Evolutionary conservation across 2,329 filamentous ascomycete genomes (phyloP).

Genomic region (Ophiocordyceps camponoti-leonardi): DNA sequence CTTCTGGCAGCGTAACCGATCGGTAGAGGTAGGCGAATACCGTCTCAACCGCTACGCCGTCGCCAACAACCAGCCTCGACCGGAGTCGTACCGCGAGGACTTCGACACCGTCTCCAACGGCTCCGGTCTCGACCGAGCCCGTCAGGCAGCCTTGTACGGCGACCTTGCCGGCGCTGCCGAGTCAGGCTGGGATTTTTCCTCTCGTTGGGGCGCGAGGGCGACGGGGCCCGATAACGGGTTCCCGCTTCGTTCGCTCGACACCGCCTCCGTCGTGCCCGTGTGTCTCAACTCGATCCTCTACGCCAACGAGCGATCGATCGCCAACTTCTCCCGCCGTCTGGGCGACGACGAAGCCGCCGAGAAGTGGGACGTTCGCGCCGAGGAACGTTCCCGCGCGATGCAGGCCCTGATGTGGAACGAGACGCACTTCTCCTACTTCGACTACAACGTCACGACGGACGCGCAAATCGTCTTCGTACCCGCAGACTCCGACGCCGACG

Average conservation of each 20-base stretch:
- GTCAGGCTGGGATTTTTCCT: constrained; percentile 46
- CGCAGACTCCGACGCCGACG: constrained; percentile 22
- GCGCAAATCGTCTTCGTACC: constrained; percentile 37
- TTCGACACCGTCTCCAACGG: constrained; percentile 46
- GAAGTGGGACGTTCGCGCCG: constrained; percentile 31
- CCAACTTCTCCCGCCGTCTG: constrained; percentile 28
- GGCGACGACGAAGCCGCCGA: constrained; percentile 32
- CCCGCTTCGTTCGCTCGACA: constrained; percentile 46
- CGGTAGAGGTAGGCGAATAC: constrained; percentile 36
- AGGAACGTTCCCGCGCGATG: constrained; percentile 42
- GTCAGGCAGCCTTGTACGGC: constrained; percentile 36
- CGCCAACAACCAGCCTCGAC: constrained; percentile 45
- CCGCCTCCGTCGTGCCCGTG: constrained; percentile 39
- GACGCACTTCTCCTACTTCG: constrained; percentile 46
- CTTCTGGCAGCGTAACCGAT: constrained; percentile 45
- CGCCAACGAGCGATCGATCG: constrained; percentile 42
- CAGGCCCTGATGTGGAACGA: constrained; percentile 46
- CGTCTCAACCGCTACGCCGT: constrained; percentile 42
- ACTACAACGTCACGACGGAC: constrained; percentile 46
- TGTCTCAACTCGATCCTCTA: constrained; percentile 55
- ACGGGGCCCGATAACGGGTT: constrained; percentile 47
- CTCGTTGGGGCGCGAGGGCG: constrained; percentile 40
- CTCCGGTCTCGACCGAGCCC: constrained; percentile 30
- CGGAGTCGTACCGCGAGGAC: constrained; percentile 51
- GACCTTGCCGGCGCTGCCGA: constrained; percentile 50